Conservation (phyloP, 2,329 filamentous ascomycete species). For the Ceratocystis huliohia region DNA sequence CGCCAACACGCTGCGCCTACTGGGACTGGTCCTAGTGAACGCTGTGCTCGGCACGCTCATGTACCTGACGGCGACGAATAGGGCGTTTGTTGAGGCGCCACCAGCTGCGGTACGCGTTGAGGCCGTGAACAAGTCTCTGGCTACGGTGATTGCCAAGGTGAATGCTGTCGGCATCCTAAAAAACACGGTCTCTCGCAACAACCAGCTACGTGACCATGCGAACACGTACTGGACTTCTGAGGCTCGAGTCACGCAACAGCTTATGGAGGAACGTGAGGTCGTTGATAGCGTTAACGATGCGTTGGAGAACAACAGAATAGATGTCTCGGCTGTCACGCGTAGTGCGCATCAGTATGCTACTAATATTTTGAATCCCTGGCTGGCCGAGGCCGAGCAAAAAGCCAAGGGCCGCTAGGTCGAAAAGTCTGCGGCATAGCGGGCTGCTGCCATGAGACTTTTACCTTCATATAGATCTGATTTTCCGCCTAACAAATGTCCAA, state of each 20-base stretch:
- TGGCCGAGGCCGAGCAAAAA: constrained; percentile 18
- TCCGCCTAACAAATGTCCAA: background rate
- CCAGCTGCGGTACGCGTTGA: constrained; percentile 55
- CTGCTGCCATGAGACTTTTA: background rate
- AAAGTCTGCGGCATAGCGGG: background rate
- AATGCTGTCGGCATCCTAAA: constrained; percentile 61
- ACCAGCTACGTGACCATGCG: constrained; percentile 50
- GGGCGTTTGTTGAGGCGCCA: constrained; percentile 55
- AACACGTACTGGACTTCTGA: constrained; percentile 74
- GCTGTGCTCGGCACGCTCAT: constrained; percentile 49
- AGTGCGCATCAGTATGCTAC: constrained; percentile 52
- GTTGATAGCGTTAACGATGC: constrained; percentile 58
- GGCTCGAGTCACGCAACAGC: constrained; percentile 54
- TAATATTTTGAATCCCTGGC: constrained; percentile 28
- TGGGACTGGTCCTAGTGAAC: constrained; percentile 55
- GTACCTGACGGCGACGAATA: constrained; percentile 67
- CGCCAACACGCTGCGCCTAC: constrained; percentile 47
- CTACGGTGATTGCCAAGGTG: constrained; percentile 51
- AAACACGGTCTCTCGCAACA: constrained; percentile 68
- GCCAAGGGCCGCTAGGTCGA: background rate
- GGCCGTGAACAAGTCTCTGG: constrained; percentile 41
- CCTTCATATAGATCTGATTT: background rate
- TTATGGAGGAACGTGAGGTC: constrained; percentile 69
- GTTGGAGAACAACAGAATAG: constrained; percentile 45
- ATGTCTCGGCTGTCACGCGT: constrained; percentile 46